Percentiles rank a stretch among this genome's conserved stretches.
phyloP scores from a whole-genome alignment of 2,329 filamentous ascomycete species.

The Epichloe festucae region DNA sequence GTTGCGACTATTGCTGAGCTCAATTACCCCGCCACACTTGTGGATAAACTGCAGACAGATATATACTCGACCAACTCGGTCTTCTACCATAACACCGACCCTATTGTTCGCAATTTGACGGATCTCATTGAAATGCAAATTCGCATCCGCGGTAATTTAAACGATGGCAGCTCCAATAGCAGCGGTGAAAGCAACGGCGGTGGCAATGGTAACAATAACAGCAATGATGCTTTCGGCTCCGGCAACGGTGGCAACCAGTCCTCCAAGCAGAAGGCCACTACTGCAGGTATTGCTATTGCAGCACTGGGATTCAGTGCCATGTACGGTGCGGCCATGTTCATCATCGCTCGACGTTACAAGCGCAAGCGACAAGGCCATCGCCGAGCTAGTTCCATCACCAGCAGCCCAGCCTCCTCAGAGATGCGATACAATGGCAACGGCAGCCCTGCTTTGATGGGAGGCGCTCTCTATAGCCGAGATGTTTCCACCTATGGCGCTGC shows the following conservation, averaged over 20 bases:
- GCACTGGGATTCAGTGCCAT: slow-evolving; percentile 66
- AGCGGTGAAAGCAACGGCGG: slow-evolving; percentile 16
- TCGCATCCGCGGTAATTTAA: slow-evolving; percentile 21
- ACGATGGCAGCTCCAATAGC: slow-evolving; percentile 25
- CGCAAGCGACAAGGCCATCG: slow-evolving; percentile 68
- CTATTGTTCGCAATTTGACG: slow-evolving; percentile 60
- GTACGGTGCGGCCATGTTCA: slow-evolving; percentile 93
- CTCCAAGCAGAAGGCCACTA: slow-evolving; percentile 48
- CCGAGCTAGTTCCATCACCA: slow-evolving; percentile 60
- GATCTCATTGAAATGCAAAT: slow-evolving; percentile 52
- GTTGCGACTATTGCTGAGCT: slow-evolving; percentile 61
- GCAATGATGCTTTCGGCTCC: slow-evolving; percentile 29
- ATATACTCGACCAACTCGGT: slow-evolving; percentile 58
- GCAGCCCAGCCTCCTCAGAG: slow-evolving; percentile 31
- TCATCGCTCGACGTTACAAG: slow-evolving; percentile 81
- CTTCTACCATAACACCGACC: slow-evolving; percentile 58
- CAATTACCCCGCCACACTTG: slow-evolving; percentile 59
- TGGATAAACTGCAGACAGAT: slow-evolving; percentile 54
- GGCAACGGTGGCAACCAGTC: slow-evolving; percentile 35
- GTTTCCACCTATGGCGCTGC: slow-evolving; percentile 40
- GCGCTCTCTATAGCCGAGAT: slow-evolving; percentile 46
- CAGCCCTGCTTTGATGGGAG: slow-evolving; percentile 57
- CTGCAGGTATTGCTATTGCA: slow-evolving; percentile 60
- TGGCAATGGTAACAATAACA: slow-evolving; percentile 22
- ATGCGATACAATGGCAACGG: slow-evolving; percentile 37